Evolutionary conservation across 2,329 filamentous ascomycete genomes (phyloP).

Genomic region (Nannizzia gypsea): DNA sequence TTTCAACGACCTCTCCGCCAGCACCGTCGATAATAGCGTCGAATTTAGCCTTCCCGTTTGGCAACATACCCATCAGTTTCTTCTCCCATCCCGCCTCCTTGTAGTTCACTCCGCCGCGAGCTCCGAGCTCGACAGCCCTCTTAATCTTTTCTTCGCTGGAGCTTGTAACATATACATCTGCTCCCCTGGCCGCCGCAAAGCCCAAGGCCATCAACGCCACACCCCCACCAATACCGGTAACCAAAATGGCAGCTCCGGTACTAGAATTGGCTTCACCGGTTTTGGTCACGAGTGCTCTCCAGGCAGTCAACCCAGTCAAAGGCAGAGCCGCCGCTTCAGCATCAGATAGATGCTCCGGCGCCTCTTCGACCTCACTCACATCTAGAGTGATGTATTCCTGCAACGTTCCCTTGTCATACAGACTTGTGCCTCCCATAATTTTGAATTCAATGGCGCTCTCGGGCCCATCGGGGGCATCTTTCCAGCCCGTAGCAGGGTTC

Average conservation of each 20-base stretch:
- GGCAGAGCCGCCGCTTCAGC: constrained; percentile 75
- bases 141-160: constrained; percentile 63
- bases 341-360: constrained; percentile 58
- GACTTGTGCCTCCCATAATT: constrained; percentile 46
- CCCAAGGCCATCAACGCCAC: constrained; percentile 73
- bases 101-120: constrained; percentile 71
- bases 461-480: constrained; percentile 56
- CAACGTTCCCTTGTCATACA: constrained; percentile 56
- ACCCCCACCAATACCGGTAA: constrained; percentile 88
- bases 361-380: constrained; percentile 61
- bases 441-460: constrained; percentile 25
- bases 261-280: constrained; percentile 44
- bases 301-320: constrained; percentile 74
- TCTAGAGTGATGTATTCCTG: constrained; percentile 61
- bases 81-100: constrained; percentile 71
- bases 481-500: constrained; percentile 69
- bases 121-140: constrained; percentile 58
- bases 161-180: constrained; percentile 71
- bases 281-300: constrained; percentile 76
- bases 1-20: constrained; percentile 69
- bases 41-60: constrained; percentile 55
- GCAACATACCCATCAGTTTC: constrained; percentile 47
- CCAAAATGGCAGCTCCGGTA: constrained; percentile 59
- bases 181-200: constrained; percentile 63
- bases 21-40: constrained; percentile 88